Conservation (phyloP, 805 yeast species). For the Candida berthetii region DNA sequence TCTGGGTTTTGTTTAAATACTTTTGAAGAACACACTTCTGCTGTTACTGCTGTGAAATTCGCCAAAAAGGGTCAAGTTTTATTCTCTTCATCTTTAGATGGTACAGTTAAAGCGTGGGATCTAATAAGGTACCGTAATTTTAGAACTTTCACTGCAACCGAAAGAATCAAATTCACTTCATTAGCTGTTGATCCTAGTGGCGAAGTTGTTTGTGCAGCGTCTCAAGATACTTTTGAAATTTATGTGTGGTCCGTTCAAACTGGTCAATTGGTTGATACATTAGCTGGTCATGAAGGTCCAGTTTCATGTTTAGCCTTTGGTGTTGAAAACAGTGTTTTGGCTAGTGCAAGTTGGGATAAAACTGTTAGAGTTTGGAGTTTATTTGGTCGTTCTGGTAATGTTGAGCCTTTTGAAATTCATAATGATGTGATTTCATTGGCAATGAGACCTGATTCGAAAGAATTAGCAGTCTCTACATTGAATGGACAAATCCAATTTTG, state of each 20-base stretch:
- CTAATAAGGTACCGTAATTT: conserved; percentile 87
- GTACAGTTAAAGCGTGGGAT: conserved; percentile 98
- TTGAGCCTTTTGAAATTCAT: conserved; percentile 83
- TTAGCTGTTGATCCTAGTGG: conserved; percentile 97
- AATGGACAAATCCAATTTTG: conserved; percentile 84
- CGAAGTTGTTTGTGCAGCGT: conserved; percentile 93
- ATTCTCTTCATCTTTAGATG: conserved; percentile 89
- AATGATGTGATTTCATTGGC: conserved; percentile 81
- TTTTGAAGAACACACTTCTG: conserved; percentile 83
- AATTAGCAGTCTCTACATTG: conserved; percentile 79
- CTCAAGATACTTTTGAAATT: conserved; percentile 82
- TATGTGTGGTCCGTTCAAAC: conserved; percentile 98
- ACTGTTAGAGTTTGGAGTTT: conserved; percentile 92
- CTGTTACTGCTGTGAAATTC: conserved; percentile 83
- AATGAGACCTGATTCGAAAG: conserved; percentile 90
- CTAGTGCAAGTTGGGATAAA: conserved; percentile 95
- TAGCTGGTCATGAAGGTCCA: conserved; percentile 95
- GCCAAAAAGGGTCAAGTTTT: conserved; percentile 87
- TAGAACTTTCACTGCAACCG: conserved; percentile 89
- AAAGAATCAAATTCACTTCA: conserved; percentile 78
- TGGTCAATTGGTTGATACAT: conserved; percentile 78
- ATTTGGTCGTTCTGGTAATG: conserved; percentile 78
- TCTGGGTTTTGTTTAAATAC: conserved; percentile 93
- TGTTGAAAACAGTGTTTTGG: conserved; percentile 65
- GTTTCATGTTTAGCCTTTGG: conserved; percentile 86